Evolutionary conservation across 441 rosid genomes (phyloP).

Genomic region (Populus hybrid): DNA sequence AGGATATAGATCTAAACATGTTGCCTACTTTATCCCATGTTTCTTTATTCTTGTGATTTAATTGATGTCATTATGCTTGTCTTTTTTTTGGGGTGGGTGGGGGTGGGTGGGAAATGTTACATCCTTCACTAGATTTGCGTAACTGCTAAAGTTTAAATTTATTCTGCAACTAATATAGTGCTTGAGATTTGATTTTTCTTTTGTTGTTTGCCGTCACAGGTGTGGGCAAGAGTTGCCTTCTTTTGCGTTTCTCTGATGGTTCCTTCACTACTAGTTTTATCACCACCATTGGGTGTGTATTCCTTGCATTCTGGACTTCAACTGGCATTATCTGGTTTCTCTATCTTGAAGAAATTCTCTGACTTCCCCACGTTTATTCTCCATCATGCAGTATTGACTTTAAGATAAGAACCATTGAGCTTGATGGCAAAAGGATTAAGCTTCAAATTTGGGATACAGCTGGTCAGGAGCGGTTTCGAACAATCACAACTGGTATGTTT

Average conservation of each 20-base stretch:
- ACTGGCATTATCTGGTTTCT: background rate
- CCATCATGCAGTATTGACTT: constrained; percentile 69
- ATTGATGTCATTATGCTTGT: background rate
- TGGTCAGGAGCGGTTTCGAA: constrained; percentile 96
- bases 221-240: constrained; percentile 99
- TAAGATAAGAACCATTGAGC: constrained; percentile 96
- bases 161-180: background rate
- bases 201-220: constrained; percentile 46
- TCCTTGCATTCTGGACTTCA: background rate
- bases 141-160: background rate
- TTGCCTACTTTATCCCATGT: background rate
- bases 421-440: constrained; percentile 93
- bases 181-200: background rate
- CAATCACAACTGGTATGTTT: constrained; percentile 90
- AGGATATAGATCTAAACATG: background rate
- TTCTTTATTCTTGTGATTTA: background rate
- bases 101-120: background rate
- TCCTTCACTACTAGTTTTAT: constrained; percentile 97
- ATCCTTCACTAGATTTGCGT: background rate
- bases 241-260: constrained; percentile 97
- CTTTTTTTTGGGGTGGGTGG: background rate
- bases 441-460: constrained; percentile 99
- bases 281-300: constrained; percentile 86
- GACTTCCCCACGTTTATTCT: constrained; percentile 8
- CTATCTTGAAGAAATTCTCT: background rate